Conservation (phyloP, 768 basidiomycete genomes). For the Lentinula boryana region DNA sequence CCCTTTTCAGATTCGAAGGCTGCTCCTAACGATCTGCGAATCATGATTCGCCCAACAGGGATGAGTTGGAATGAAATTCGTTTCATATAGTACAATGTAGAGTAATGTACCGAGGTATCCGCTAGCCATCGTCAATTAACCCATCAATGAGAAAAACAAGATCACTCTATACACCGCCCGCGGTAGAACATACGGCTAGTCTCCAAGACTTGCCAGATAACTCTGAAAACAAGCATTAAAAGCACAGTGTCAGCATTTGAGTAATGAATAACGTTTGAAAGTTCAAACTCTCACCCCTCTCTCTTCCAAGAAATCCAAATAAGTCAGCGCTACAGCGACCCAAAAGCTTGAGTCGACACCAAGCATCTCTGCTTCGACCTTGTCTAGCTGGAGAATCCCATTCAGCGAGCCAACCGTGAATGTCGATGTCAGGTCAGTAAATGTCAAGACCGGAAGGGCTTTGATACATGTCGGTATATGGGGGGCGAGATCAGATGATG, state of each 20-base stretch:
- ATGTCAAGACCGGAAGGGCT: constrained; percentile 29
- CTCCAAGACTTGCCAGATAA: constrained; percentile 1
- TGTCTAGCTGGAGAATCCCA: constrained; percentile 40
- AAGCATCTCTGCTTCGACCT: constrained; percentile 31
- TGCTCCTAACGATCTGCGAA: too few relatives aligned
- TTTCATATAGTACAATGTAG: neutral
- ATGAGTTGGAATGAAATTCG: too few relatives aligned
- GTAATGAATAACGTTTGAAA: too few relatives aligned
- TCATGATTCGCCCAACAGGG: too few relatives aligned
- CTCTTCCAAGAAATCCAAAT: constrained; percentile 45
- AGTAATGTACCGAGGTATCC: neutral
- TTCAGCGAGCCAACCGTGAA: constrained; percentile 32
- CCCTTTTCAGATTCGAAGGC: too few relatives aligned
- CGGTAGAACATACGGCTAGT: neutral
- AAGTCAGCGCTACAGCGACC: constrained; percentile 43
- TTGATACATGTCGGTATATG: neutral
- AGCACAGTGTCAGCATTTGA: neutral
- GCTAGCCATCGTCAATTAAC: neutral
- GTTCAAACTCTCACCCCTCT: constrained; percentile 31
- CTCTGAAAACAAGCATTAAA: neutral
- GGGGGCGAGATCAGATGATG: constrained; percentile 26
- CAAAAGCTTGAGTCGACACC: constrained; percentile 50
- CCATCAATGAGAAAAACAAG: neutral
- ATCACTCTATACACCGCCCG: neutral
- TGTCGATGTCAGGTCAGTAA: constrained; percentile 45